Base-by-base conservation (phyloP, 495 filamentous ascomycete genomes). In the Hypoxylon rickii region DNA sequence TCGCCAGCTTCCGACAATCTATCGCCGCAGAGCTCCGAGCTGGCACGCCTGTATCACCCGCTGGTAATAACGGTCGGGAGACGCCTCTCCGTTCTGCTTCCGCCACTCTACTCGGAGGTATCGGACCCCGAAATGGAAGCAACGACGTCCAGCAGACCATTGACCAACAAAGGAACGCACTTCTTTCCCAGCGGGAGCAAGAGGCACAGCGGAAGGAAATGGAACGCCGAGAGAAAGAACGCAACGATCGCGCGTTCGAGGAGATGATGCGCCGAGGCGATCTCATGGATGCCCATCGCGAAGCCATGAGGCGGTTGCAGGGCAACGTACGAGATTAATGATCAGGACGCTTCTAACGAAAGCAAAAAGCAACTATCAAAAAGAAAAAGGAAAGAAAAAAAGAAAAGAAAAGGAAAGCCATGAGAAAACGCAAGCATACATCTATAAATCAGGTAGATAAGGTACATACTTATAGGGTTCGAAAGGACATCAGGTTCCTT, bases 301-400 rank as follows among this genome's bases (percentile, higher is more conserved):
- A 93, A 51, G 90, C 89, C 0, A 80, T 97, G 81, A 76, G 89
- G 59, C 83, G 79, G 68, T 87, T 97, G 86, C 93, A 96, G 73
- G 81, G 84, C 16, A 75, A 76, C 15, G 88, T 87, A 2, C 89
- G 85, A 64, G 76, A 76, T 45, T 58, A 51, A 48, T 57, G 22
- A 57, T 16, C n/a, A n/a, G n/a, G n/a, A n/a, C n/a, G n/a, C n/a
- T n/a, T n/a, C n/a, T n/a, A n/a, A n/a, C n/a, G n/a, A n/a, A n/a
- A n/a, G n/a, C n/a, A n/a, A n/a, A n/a, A n/a, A n/a, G n/a, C n/a
- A n/a, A n/a, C n/a, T n/a, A n/a, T n/a, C n/a, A n/a, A n/a, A n/a
- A n/a, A n/a, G n/a, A n/a, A n/a, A 18, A 39, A 45, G 58, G 16
- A 13, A 11, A 11, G 15, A 29, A 10, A 29, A 29, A 29, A 29